Evolutionary conservation across 2,329 filamentous ascomycete genomes (phyloP).

Genomic region (Colletotrichum sp.): DNA sequence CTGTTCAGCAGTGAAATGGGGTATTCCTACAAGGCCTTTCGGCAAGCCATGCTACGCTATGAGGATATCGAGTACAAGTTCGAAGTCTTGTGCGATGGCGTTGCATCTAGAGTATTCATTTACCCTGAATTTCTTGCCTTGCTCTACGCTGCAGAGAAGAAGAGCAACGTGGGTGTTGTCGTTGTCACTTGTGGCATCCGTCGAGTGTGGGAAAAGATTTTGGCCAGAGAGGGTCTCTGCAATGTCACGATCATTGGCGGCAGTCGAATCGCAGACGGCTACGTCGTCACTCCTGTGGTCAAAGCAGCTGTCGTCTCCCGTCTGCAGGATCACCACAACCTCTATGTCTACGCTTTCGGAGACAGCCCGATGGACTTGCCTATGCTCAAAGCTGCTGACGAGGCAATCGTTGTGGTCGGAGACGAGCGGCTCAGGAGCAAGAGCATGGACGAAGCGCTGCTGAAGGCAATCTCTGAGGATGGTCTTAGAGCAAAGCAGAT

Average conservation of each 20-base stretch:
- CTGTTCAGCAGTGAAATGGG: not conserved
- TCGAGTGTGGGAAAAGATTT: not conserved
- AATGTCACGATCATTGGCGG: not conserved
- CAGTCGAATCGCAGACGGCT: not conserved
- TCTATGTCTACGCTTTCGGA: not conserved
- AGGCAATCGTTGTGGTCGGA: not conserved
- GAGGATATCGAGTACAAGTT: not conserved
- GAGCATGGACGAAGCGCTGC: not conserved
- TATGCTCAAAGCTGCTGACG: not conserved
- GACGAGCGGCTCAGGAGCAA: not conserved
- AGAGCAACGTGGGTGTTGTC: not conserved
- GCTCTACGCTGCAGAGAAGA: not conserved
- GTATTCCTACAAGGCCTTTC: not conserved
- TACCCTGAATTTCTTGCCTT: not conserved
- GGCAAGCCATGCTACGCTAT: not conserved
- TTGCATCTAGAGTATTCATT: not conserved
- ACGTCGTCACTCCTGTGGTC: not conserved
- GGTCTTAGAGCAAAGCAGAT: slow-evolving; percentile 49
- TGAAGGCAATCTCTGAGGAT: slow-evolving; percentile 35
- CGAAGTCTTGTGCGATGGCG: not conserved
- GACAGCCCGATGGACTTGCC: not conserved
- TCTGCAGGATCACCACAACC: not conserved
- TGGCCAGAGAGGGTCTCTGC: not conserved
- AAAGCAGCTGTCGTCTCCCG: not conserved
- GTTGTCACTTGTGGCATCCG: not conserved